These are phyloP conservation scores for Mucor circinelloides DNA, from an alignment of 371 early-diverging fungal genomes.

Conservation along the genomic window DNA sequence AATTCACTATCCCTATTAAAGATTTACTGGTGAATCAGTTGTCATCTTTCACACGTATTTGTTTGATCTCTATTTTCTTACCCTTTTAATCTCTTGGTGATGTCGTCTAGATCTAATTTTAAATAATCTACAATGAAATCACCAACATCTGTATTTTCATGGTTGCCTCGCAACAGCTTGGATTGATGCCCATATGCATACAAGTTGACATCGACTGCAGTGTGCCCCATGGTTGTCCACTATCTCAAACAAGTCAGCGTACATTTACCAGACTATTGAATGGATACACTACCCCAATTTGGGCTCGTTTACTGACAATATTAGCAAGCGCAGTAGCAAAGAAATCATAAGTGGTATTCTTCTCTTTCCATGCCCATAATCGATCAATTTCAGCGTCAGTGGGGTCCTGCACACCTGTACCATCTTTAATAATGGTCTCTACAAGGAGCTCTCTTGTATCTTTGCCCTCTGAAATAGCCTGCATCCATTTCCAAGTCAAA, in stretches of 20 bases:
- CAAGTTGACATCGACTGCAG: conserved; percentile 92
- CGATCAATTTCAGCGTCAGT: conserved; percentile 57
- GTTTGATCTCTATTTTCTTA: not conserved
- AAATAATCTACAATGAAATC: conserved; percentile 66
- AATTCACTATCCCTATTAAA: not conserved
- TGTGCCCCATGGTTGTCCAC: conserved; percentile 92
- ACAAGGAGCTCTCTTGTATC: conserved; percentile 31
- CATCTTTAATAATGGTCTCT: conserved; percentile 51
- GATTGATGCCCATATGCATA: conserved; percentile 70
- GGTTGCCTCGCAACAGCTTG: conserved; percentile 59
- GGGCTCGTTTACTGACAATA: conserved; percentile 71
- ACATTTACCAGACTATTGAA: not conserved
- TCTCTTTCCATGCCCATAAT: conserved; percentile 43
- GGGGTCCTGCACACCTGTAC: conserved; percentile 70
- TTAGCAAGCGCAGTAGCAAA: conserved; percentile 61
- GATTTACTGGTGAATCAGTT: no score
- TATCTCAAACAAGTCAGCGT: conserved; percentile 8
- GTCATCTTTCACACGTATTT: not conserved
- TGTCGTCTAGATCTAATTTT: conserved; percentile 59
- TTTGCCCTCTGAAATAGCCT: conserved; percentile 28
- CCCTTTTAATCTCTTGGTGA: conserved; percentile 51
- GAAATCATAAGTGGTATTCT: conserved; percentile 11
- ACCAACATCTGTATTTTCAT: conserved; percentile 90
- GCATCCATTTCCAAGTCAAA: conserved; percentile 38
- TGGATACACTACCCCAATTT: conserved; percentile 55